These are phyloP conservation scores for Sordariomycetes sp. DNA, from an alignment of 2,329 filamentous ascomycete species.

Conservation along the genomic window DNA sequence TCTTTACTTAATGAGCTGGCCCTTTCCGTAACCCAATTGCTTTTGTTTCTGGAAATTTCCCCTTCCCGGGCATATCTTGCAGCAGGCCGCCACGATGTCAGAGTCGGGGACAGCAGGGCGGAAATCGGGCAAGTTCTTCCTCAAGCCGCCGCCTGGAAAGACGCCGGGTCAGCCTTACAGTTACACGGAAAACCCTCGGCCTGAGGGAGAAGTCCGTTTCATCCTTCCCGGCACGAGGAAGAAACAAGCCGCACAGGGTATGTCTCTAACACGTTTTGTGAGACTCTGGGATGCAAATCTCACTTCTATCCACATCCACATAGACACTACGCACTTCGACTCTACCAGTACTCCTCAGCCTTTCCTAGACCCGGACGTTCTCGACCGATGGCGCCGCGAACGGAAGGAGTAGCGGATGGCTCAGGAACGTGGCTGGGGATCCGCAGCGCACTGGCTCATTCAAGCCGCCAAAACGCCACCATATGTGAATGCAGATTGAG, in stretches of 20 bases:
- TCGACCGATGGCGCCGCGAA: constrained; percentile 11
- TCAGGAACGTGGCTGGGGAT: background rate
- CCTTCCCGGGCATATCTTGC: background rate
- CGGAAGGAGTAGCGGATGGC: background rate
- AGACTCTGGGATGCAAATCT: background rate
- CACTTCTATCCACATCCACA: background rate
- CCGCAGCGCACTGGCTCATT: no score
- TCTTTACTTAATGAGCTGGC: no score
- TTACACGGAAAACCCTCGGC: constrained; percentile 14
- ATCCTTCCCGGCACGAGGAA: constrained; percentile 13
- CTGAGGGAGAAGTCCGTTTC: constrained; percentile 17
- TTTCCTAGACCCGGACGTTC: constrained; percentile 19
- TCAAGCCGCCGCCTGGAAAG: constrained; percentile 14
- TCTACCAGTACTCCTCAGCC: constrained; percentile 19
- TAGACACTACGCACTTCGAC: constrained; percentile 11
- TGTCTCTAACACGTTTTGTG: background rate
- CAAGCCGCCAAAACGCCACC: no score
- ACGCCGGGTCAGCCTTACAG: background rate
- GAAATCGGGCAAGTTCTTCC: constrained; percentile 10
- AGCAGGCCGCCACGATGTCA: background rate
- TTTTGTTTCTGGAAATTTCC: background rate
- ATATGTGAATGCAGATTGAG: no score
- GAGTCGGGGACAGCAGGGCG: background rate
- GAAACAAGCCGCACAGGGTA: background rate
- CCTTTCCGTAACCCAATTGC: background rate